These are phyloP conservation scores for Zanthoxylum bungeanum DNA, from an alignment of 345 rosid species.

Conservation along the genomic window DNA sequence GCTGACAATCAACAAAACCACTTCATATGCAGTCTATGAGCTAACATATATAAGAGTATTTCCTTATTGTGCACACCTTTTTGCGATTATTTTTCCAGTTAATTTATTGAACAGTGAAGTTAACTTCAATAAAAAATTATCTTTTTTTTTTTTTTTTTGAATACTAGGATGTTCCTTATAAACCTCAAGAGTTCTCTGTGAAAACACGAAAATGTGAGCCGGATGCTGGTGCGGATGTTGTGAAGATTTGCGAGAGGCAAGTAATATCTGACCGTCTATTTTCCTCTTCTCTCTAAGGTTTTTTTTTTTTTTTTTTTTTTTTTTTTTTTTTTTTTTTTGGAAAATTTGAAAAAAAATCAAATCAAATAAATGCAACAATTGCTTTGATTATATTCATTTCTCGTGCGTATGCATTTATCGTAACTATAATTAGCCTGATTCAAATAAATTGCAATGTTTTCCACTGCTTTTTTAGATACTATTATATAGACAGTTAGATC, in stretches of 20 bases:
- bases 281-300: neutral
- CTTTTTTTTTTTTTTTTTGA: neutral
- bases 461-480: neutral
- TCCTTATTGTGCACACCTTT: neutral
- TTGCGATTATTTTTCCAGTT: neutral
- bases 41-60: conserved; percentile 65
- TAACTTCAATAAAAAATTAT: neutral
- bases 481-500: neutral
- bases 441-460: neutral
- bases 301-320: too few species aligned
- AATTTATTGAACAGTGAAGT: neutral
- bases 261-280: neutral
- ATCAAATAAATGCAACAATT: neutral
- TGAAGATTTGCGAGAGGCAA: conserved; percentile 75
- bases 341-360: neutral
- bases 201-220: conserved; percentile 81
- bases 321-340: neutral
- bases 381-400: neutral
- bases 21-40: conserved; percentile 79
- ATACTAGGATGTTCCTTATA: conserved; percentile 70
- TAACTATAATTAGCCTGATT: neutral
- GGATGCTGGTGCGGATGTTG: conserved; percentile 62
- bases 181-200: conserved; percentile 67
- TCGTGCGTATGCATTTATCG: neutral
- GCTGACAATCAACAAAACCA: conserved; percentile 68